Percentiles rank a stretch among this genome's conserved stretches.
These are phyloP conservation scores for Acorus gramineus DNA, from an alignment of 106 monocot species.

Conservation along the genomic window DNA sequence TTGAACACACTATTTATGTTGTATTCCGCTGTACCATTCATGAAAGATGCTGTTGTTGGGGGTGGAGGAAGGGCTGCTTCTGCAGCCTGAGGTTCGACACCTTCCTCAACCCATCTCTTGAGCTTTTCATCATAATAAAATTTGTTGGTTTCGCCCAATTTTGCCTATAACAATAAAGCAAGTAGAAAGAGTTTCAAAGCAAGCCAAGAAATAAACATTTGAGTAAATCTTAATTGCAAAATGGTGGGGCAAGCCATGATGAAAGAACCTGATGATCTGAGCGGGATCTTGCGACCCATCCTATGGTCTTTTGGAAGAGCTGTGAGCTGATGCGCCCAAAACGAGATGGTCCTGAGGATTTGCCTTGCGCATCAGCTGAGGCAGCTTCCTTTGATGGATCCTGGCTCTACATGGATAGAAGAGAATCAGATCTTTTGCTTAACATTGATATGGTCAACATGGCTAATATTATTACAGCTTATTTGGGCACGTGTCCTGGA, in stretches of 20 bases:
- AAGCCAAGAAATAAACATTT: no score
- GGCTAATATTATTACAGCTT: no score
- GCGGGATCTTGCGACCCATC: slow-evolving; percentile 77
- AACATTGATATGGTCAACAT: no score
- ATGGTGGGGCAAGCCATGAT: background rate
- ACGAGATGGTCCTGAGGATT: slow-evolving; percentile 35
- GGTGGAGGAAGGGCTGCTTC: slow-evolving; percentile 67
- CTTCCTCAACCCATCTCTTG: slow-evolving; percentile 98
- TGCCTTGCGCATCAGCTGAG: slow-evolving; percentile 36
- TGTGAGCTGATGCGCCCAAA: slow-evolving; percentile 65
- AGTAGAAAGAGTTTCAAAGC: no score
- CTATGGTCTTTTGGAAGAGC: slow-evolving; percentile 77
- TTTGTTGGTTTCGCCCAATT: slow-evolving; percentile 81
- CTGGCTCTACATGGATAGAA: slow-evolving; percentile 4
- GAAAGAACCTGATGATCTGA: slow-evolving; percentile 56
- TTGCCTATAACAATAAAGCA: slow-evolving; percentile 40
- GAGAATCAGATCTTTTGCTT: background rate
- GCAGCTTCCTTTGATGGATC: slow-evolving; percentile 26
- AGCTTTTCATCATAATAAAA: slow-evolving; percentile 98
- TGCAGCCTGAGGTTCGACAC: slow-evolving; percentile 52
- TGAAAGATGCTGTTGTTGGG: slow-evolving; percentile 47
- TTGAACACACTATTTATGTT: slow-evolving; percentile 34
- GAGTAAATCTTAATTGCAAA: background rate
- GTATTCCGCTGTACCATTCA: slow-evolving; percentile 41
- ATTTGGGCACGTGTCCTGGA: no score